Conservation (phyloP, 2,329 filamentous ascomycete species). For the Ascochyta fabae region DNA sequence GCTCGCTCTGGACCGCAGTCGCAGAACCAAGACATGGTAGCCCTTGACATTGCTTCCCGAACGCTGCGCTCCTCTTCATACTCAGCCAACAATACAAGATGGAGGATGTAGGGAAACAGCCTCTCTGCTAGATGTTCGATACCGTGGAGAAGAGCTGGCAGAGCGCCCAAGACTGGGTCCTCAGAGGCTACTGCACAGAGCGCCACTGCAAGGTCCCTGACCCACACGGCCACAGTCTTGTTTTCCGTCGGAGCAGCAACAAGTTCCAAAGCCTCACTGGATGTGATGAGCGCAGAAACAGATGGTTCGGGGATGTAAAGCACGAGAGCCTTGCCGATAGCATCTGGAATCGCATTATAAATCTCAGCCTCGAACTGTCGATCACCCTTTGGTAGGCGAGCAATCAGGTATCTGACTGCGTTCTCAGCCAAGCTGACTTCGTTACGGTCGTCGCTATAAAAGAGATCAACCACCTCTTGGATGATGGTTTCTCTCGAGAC, state of each 20-base stretch:
- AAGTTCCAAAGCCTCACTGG: constrained; percentile 23
- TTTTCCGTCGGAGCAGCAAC: constrained; percentile 23
- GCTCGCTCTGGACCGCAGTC: constrained; percentile 55
- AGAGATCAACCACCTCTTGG: constrained; percentile 44
- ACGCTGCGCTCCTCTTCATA: constrained; percentile 65
- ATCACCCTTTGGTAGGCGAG: constrained; percentile 30
- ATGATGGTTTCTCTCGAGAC: constrained; percentile 46
- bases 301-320: constrained; percentile 26
- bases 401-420: constrained; percentile 42
- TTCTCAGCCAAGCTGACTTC: constrained; percentile 56
- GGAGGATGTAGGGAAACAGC: constrained; percentile 82
- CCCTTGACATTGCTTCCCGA: constrained; percentile 66
- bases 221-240: constrained; percentile 58
- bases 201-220: constrained; percentile 65
- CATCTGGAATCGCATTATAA: constrained; percentile 36
- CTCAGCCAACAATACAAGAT: constrained; percentile 77
- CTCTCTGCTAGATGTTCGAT: constrained; percentile 74
- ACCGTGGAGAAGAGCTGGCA: constrained; percentile 69
- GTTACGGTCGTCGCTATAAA: constrained; percentile 48
- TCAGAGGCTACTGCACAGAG: constrained; percentile 59
- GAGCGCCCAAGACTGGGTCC: constrained; percentile 72
- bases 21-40: constrained; percentile 69
- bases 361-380: constrained; percentile 38
- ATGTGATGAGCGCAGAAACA: not conserved
- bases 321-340: constrained; percentile 39